phyloP scores from a whole-genome alignment of 768 basidiomycete genomes.

The Lentinula raphanica region DNA sequence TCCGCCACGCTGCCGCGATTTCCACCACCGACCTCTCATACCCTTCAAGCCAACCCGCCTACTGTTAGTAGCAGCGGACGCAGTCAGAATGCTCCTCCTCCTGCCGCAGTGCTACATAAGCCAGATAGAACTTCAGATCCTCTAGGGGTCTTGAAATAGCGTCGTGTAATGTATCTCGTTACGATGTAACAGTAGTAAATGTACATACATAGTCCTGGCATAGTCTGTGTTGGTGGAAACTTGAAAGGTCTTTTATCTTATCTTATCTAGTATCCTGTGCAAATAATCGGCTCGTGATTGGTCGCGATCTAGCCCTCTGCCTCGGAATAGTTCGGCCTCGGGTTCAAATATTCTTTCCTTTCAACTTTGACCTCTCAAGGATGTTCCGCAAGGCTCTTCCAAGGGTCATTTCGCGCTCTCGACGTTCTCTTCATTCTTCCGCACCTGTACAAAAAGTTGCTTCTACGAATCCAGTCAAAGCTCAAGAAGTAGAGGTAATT shows the following conservation, averaged over 20 bases:
- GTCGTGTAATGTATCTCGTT: neutral
- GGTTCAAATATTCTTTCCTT: neutral
- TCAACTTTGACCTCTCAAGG: neutral
- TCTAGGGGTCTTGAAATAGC: conserved; percentile 13
- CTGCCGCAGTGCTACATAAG: neutral
- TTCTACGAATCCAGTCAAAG: conserved; percentile 70
- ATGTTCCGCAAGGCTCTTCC: conserved; percentile 68
- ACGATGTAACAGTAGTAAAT: neutral
- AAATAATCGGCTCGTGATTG: conserved; percentile 2
- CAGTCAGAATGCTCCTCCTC: neutral
- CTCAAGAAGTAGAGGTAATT: conserved; percentile 74
- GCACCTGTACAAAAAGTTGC: conserved; percentile 54
- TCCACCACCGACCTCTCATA: conserved; percentile 45
- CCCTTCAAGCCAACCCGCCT: conserved; percentile 22
- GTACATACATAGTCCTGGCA: too few species aligned
- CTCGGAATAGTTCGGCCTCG: neutral
- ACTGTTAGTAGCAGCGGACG: conserved; percentile 3
- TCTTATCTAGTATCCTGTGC: neutral
- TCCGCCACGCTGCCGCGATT: conserved; percentile 44
- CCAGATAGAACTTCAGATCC: conserved; percentile 8
- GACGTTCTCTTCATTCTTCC: conserved; percentile 65
- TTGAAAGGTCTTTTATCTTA: neutral
- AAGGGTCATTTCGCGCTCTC: conserved; percentile 43
- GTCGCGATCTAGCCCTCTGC: neutral
- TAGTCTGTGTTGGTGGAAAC: neutral